Conservation (phyloP, 164 flowering plant genomes). For the Chloranthus sessilifolius region DNA sequence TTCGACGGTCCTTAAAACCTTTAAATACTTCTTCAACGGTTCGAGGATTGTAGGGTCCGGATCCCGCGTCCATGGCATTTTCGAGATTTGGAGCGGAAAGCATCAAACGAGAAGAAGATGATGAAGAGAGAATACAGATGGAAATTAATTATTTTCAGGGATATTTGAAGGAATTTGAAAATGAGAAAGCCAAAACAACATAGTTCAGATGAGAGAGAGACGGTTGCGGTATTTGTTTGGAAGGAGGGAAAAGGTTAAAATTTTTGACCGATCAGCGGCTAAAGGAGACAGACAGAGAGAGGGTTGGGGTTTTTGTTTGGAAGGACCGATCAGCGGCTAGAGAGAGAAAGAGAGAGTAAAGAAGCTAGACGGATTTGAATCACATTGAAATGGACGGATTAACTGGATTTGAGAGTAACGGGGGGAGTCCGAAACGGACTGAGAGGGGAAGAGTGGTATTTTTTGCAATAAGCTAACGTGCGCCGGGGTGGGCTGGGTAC, state of each 20-base stretch:
- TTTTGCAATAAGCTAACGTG: not conserved
- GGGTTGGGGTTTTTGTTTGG: too few relatives aligned
- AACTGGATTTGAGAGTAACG: conserved; percentile 8
- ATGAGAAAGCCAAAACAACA: not conserved
- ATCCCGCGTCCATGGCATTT: conserved; percentile 39
- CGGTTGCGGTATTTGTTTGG: not conserved
- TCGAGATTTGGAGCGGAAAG: not conserved
- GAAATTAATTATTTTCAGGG: not conserved
- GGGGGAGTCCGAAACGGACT: conserved; percentile 6
- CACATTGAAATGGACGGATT: conserved; percentile 3
- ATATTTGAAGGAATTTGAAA: conserved; percentile 2
- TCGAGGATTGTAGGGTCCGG: conserved; percentile 55
- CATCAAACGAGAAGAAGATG: not conserved
- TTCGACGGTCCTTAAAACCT: conserved; percentile 68
- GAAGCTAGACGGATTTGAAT: conserved; percentile 7
- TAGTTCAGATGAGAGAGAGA: conserved; percentile 4
- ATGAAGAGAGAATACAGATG: not conserved
- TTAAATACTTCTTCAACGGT: conserved; percentile 74
- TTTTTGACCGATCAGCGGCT: too few relatives aligned
- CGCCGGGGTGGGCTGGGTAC: not conserved
- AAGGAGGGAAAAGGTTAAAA: not conserved
- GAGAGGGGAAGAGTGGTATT: too few relatives aligned
- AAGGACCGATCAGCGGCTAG: not conserved
- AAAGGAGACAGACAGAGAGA: too few relatives aligned
- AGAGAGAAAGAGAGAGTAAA: not conserved